Evolutionary conservation across 345 rosid species (phyloP).

Genomic region (Trapa bicornis): DNA sequence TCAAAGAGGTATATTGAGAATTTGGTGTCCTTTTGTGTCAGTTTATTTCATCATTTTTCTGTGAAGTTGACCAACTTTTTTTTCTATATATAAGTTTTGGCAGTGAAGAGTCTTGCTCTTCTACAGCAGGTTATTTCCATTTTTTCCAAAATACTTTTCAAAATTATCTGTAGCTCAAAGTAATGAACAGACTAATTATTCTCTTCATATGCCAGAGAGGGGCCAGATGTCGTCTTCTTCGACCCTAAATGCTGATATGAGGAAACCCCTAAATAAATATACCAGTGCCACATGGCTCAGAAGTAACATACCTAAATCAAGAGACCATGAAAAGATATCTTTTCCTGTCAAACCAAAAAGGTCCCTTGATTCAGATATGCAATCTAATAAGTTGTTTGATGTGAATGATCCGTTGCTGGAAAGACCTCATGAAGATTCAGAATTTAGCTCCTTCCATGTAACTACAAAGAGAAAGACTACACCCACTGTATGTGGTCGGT

Average conservation of each 20-base stretch:
- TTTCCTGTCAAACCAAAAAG: background rate
- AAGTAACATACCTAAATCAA: background rate
- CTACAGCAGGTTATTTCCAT: conserved; percentile 55
- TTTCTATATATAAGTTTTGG: conserved; percentile 15
- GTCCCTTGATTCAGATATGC: background rate
- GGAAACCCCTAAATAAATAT: background rate
- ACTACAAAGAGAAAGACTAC: background rate
- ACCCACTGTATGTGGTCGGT: background rate
- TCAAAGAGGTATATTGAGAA: conserved; percentile 37
- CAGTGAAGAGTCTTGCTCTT: conserved; percentile 87
- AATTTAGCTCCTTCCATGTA: background rate
- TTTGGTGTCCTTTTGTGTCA: conserved; percentile 9
- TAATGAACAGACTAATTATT: background rate
- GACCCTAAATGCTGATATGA: background rate
- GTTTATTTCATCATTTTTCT: conserved; percentile 8
- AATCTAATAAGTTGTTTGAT: background rate
- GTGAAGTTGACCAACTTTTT: conserved; percentile 8
- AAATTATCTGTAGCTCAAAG: background rate
- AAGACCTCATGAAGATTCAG: background rate
- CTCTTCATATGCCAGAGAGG: background rate
- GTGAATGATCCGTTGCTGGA: background rate
- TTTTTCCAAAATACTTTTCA: conserved; percentile 3
- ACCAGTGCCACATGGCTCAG: background rate
- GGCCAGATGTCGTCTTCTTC: background rate
- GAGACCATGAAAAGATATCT: background rate